Evolutionary conservation across 176 grass and related monocot genomes (phyloP), one percentile per base, ranked within the genome.

Genomic region (Cymbopogon citratus): DNA sequence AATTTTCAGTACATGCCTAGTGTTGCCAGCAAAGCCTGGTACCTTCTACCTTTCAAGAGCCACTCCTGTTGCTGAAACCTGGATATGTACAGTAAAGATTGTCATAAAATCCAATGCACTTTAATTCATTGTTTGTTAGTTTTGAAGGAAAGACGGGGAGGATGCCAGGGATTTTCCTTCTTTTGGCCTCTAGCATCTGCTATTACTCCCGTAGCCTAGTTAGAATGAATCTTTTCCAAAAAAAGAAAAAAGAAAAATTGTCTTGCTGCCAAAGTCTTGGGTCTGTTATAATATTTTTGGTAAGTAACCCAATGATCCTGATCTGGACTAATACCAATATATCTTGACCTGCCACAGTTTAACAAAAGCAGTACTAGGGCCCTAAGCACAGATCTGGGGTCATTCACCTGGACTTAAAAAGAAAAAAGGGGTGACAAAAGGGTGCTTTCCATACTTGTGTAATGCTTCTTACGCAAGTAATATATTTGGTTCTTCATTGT

Each of bases 71-170:
- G 52, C 35, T 76, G 71, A 9, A 69, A 15, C 14, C 27, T 81
- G 41, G 31, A 63, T 27, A 28, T 77, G 45, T 68, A n/a, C n/a
- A 39, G 59, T 83, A 19, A 68, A 82, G 74, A 86, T 68, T 79
- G 76, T 61, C 24, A 41, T 49, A 57, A 29, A 29, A 15, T 65
- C 36, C 23, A 28, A 51, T 74, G 63, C 68, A 51, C 40, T 69
- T 83, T 34, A 74, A 29, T 79, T 79, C n/a, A 25, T 25, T 60
- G 9, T 60, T 59, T 60, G 83, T 83, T 62, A 38, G 5, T 24
- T 77, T 72, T 78, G 38, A 60, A 67, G 45, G 38, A 51, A 89
- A 44, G 44, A 23, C 43, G 10, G 3, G 25, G 0, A 57, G 52
- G 8, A 23, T 57, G 21, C 52, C 19, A 23, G 52, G 56, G n/a